Evolutionary conservation across 805 yeast species (phyloP).

Genomic region (Starmerella kuoi): DNA sequence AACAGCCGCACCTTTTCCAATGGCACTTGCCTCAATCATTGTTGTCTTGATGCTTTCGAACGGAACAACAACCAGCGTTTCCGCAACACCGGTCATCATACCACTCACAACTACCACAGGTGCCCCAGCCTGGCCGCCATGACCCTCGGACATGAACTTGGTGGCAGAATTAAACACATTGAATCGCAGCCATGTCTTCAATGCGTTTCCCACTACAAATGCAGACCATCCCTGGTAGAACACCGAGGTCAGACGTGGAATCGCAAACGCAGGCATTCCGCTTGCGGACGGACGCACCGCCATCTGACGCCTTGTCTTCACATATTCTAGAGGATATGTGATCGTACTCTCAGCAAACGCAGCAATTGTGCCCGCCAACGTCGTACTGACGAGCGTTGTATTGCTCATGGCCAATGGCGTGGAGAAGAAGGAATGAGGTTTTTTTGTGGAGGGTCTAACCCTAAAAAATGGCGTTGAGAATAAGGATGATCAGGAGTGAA

Average conservation of each 20-base stretch:
- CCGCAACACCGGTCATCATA: constrained; percentile 66
- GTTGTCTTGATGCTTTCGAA: constrained; percentile 71
- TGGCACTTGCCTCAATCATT: constrained; percentile 45
- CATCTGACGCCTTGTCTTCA: constrained; percentile 31
- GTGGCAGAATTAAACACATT: constrained; percentile 64
- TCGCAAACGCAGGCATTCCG: constrained; percentile 11
- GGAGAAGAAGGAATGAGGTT: background rate
- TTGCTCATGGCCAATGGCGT: constrained; percentile 2
- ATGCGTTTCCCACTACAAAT: constrained; percentile 56
- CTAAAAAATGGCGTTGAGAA: background rate
- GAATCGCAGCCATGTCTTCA: constrained; percentile 64
- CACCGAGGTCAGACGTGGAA: constrained; percentile 21
- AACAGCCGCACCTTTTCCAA: constrained; percentile 23
- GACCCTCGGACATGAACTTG: constrained; percentile 44
- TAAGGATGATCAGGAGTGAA: too few relatives aligned
- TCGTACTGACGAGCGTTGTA: constrained; percentile 26
- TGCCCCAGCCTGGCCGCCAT: constrained; percentile 40
- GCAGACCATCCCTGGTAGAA: constrained; percentile 58
- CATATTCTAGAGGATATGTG: constrained; percentile 34
- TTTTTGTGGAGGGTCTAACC: background rate
- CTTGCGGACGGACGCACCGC: constrained; percentile 20
- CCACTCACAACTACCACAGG: constrained; percentile 58
- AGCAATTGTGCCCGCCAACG: constrained; percentile 31
- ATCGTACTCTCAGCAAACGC: constrained; percentile 30
- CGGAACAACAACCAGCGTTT: constrained; percentile 67